Evolutionary conservation across 805 yeast genomes (phyloP).

Genomic region (Myxozyma neotropica): DNA sequence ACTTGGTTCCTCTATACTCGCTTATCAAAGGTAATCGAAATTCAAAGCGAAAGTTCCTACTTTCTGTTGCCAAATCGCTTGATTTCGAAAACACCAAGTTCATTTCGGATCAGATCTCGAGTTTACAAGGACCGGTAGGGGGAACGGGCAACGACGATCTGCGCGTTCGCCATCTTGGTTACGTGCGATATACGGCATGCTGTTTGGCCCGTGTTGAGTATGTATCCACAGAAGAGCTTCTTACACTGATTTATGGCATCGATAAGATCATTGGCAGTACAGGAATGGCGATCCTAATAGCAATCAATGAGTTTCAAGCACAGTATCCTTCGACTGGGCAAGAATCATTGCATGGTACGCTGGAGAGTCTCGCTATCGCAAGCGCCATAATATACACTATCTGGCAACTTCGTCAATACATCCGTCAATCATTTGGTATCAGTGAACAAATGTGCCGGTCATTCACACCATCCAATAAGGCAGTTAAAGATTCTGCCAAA

Average conservation of each 20-base stretch:
- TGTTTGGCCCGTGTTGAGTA: slow-evolving; percentile 50
- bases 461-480: slow-evolving; percentile 8
- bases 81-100: slow-evolving; percentile 27
- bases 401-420: slow-evolving; percentile 20
- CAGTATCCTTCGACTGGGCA: not conserved
- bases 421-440: slow-evolving; percentile 21
- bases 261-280: slow-evolving; percentile 50
- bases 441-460: slow-evolving; percentile 21
- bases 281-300: slow-evolving; percentile 40
- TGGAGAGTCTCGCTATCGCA: slow-evolving; percentile 16
- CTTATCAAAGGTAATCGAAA: slow-evolving; percentile 48
- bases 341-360: not conserved
- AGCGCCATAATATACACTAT: slow-evolving; percentile 13
- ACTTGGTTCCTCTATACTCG: slow-evolving; percentile 48
- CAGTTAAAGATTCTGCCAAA: slow-evolving; percentile 14
- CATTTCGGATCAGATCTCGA: slow-evolving; percentile 42
- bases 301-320: slow-evolving; percentile 13
- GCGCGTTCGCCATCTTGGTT: slow-evolving; percentile 37
- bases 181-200: slow-evolving; percentile 43
- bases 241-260: slow-evolving; percentile 48
- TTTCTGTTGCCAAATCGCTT: slow-evolving; percentile 4
- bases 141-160: slow-evolving; percentile 28
- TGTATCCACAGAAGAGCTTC: slow-evolving; percentile 55
- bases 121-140: slow-evolving; percentile 39
- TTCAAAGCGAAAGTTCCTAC: slow-evolving; percentile 49